phyloP scores from a whole-genome alignment of 768 basidiomycete genomes.

The Candolleomyces efflorescens region DNA sequence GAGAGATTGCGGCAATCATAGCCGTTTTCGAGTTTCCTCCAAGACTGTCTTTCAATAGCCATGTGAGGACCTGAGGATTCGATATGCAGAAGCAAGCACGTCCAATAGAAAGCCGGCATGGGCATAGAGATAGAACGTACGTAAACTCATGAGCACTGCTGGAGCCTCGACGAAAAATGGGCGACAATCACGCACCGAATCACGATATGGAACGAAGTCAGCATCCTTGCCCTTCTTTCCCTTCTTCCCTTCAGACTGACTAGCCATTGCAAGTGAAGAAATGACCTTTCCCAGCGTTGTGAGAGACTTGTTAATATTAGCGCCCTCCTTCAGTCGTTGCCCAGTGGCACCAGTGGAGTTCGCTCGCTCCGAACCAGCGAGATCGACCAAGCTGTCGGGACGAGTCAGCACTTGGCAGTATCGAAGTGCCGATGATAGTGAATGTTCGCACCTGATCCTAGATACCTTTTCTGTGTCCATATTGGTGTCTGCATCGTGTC shows the following conservation, averaged over 20 bases:
- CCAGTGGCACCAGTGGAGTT: slow-evolving; percentile 98
- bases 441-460: slow-evolving; percentile 68
- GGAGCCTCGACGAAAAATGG: neutral
- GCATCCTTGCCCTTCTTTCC: slow-evolving; percentile 87
- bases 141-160: neutral
- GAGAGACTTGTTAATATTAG: slow-evolving; percentile 97
- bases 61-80: slow-evolving; percentile 79
- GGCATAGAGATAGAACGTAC: slow-evolving; percentile 2
- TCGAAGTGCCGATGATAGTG: slow-evolving; percentile 5
- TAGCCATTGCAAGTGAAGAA: slow-evolving; percentile 77
- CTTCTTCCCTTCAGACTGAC: slow-evolving; percentile 66
- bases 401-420: slow-evolving; percentile 3
- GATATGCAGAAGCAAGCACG: slow-evolving; percentile 10
- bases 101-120: slow-evolving; percentile 4
- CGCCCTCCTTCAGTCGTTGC: slow-evolving; percentile 93
- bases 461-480: slow-evolving; percentile 99
- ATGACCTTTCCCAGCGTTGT: slow-evolving; percentile 99
- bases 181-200: slow-evolving; percentile 64
- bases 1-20: slow-evolving; percentile 98
- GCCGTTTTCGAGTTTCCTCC: slow-evolving; percentile 98
- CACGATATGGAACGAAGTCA: slow-evolving; percentile 95
- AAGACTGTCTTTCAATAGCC: slow-evolving; percentile 96
- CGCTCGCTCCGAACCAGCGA: slow-evolving; percentile 95
- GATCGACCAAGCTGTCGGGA: slow-evolving; percentile 73
- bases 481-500: slow-evolving; percentile 77